Conservation (phyloP, 495 filamentous ascomycete genomes). For the Lasiosphaeria ovina region DNA sequence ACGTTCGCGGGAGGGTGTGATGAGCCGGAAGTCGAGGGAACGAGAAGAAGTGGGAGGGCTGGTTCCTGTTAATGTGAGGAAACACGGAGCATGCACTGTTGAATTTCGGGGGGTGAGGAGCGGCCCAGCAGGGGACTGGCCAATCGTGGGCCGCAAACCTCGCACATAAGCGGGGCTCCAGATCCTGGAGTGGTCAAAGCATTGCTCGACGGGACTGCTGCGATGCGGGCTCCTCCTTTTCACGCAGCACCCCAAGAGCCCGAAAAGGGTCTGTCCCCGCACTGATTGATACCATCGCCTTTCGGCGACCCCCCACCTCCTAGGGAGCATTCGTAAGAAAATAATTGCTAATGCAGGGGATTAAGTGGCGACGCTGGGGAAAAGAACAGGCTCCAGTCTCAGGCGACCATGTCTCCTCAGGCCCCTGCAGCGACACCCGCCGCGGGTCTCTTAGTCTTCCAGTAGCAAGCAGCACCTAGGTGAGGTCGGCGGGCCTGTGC, state of each 20-base stretch:
- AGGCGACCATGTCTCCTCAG: background rate
- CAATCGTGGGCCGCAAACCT: constrained; percentile 14
- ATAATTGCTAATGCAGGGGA: constrained; percentile 12
- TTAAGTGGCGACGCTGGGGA: background rate
- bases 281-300: background rate
- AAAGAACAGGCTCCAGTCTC: background rate
- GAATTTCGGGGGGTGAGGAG: constrained; percentile 27
- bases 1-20: constrained; percentile 20
- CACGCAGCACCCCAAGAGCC: background rate
- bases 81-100: constrained; percentile 20
- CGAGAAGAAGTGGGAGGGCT: constrained; percentile 31
- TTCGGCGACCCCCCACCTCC: background rate
- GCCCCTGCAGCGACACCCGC: background rate
- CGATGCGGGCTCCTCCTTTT: constrained; percentile 15
- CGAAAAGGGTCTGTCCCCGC: background rate
- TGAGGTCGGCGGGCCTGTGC: too few species aligned
- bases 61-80: constrained; percentile 37
- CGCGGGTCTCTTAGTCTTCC: background rate
- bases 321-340: background rate
- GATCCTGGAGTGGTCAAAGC: constrained; percentile 11
- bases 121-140: constrained; percentile 17
- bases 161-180: constrained; percentile 22
- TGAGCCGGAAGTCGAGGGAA: constrained; percentile 29
- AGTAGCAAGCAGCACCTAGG: too few species aligned
- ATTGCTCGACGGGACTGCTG: constrained; percentile 12